Percentiles rank a stretch among this genome's conserved stretches.
Evolutionary conservation across 768 basidiomycete genomes (phyloP).

Genomic region (Tulasnella sp.): DNA sequence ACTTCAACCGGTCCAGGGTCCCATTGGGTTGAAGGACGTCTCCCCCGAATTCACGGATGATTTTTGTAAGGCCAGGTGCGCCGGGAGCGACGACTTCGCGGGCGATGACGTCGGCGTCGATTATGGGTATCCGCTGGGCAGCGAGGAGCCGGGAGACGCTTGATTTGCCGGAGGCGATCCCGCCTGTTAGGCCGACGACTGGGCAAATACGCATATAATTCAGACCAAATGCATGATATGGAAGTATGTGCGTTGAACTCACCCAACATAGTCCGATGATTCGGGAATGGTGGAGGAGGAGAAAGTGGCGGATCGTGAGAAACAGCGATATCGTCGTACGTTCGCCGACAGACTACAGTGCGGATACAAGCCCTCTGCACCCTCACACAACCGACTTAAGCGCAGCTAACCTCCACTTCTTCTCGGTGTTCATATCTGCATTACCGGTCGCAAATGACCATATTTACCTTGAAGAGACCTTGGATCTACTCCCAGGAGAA

Average conservation of each 20-base stretch:
- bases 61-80: slow-evolving; percentile 54
- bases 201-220: neutral
- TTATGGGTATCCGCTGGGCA: slow-evolving; percentile 57
- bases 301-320: neutral
- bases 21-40: slow-evolving; percentile 58
- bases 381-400: no score
- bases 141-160: slow-evolving; percentile 71
- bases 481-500: no score
- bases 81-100: slow-evolving; percentile 94
- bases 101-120: slow-evolving; percentile 94
- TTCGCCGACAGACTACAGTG: no score
- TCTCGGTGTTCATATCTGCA: no score
- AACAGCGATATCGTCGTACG: no score
- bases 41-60: slow-evolving; percentile 59
- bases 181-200: slow-evolving; percentile 95
- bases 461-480: no score
- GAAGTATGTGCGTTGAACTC: neutral
- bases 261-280: slow-evolving; percentile 10
- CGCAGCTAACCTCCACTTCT: no score
- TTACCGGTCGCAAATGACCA: no score
- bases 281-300: neutral
- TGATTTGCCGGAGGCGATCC: slow-evolving; percentile 94
- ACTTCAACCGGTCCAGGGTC: slow-evolving; percentile 64
- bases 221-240: neutral
- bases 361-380: no score